phyloP scores from a whole-genome alignment of 495 filamentous ascomycete genomes.

The Tuber umbilicatum region DNA sequence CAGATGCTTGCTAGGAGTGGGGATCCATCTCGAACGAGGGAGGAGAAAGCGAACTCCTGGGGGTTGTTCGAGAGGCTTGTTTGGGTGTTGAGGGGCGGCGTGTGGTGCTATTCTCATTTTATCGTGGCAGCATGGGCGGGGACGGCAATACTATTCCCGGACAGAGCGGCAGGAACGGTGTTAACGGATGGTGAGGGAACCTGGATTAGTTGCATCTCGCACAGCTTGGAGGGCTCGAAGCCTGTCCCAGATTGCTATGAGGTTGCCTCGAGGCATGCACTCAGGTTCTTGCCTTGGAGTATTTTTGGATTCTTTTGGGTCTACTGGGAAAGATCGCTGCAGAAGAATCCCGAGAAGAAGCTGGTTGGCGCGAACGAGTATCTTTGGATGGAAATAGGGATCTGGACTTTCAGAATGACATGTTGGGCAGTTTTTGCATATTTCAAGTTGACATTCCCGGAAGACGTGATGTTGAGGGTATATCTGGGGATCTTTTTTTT shows the following conservation, averaged over 20 bases:
- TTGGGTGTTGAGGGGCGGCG: conserved; percentile 30
- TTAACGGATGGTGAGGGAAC: conserved; percentile 4
- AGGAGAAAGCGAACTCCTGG: conserved; percentile 6
- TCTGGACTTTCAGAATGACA: conserved; percentile 17
- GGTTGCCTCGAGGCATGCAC: conserved; percentile 23
- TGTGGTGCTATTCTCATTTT: conserved; percentile 33
- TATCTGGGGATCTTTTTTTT: conserved; percentile 34
- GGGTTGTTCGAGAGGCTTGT: conserved; percentile 16
- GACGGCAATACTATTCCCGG: conserved; percentile 12
- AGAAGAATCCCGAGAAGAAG: conserved; percentile 32
- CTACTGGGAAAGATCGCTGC: conserved; percentile 25
- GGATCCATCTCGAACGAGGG: conserved; percentile 3
- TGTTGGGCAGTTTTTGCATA: conserved; percentile 19
- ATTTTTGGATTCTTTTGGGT: conserved; percentile 32
- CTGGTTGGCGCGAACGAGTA: conserved; percentile 32
- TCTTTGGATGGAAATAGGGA: conserved; percentile 18
- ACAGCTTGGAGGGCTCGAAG: conserved; percentile 11
- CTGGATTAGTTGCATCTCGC: conserved; percentile 21
- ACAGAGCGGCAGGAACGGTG: conserved; percentile 10
- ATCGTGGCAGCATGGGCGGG: conserved; percentile 34
- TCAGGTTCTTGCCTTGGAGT: conserved; percentile 26
- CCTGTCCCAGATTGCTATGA: conserved; percentile 28
- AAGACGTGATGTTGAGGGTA: conserved; percentile 17
- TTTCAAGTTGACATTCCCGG: conserved; percentile 10
- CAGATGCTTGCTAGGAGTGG: conserved; percentile 37